Percentiles rank a stretch among this genome's conserved stretches.
phyloP scores from a whole-genome alignment of 768 basidiomycete species.

The Crepidotus variabilis region DNA sequence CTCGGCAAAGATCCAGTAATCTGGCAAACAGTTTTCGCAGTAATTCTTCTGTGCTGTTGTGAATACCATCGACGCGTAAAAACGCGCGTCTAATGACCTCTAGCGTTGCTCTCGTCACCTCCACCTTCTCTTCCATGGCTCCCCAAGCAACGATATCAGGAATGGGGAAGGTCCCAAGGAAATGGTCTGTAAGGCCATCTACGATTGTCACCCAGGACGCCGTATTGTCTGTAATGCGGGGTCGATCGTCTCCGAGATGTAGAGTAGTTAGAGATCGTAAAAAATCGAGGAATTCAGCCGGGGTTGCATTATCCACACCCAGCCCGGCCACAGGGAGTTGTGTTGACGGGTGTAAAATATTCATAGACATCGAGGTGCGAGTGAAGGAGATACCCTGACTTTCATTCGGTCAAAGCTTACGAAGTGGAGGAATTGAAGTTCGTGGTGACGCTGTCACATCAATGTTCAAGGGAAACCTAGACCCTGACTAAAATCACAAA shows the following conservation, averaged over 20 bases:
- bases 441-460: too few relatives aligned
- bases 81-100: constrained; percentile 51
- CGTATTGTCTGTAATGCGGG: constrained; percentile 30
- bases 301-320: constrained; percentile 25
- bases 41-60: constrained; percentile 38
- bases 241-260: constrained; percentile 29
- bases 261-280: constrained; percentile 34
- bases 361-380: too few relatives aligned
- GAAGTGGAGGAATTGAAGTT: too few relatives aligned
- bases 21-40: constrained; percentile 46
- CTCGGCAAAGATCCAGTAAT: constrained; percentile 49
- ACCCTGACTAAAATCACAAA: too few relatives aligned
- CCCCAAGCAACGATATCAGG: constrained; percentile 48
- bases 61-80: constrained; percentile 48
- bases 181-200: constrained; percentile 47
- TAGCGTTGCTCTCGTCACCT: constrained; percentile 49
- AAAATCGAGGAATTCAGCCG: constrained; percentile 39
- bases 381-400: too few relatives aligned
- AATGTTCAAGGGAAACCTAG: too few relatives aligned
- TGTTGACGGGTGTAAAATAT: constrained; percentile 17
- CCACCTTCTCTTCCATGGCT: constrained; percentile 53
- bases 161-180: constrained; percentile 52
- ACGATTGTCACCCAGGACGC: constrained; percentile 49
- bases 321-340: constrained; percentile 28
- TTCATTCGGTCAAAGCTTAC: too few relatives aligned